A percentile compares a stretch with the other conserved stretches of the same genome.
Evolutionary conservation across 306 rosid species (phyloP).

Genomic region (Dryas drummondii): DNA sequence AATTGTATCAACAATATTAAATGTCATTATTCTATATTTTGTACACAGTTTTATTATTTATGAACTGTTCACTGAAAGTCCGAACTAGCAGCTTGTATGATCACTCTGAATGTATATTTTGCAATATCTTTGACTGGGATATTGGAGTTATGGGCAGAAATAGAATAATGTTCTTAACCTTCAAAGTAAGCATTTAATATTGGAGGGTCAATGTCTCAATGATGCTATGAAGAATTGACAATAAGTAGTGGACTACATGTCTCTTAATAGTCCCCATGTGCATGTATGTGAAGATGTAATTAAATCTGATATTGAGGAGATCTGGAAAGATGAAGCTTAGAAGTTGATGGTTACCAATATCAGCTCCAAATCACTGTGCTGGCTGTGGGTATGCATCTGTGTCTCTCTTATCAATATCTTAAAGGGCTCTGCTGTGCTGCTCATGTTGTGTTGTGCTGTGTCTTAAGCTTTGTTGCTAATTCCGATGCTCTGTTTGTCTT

Average conservation of each 20-base stretch:
- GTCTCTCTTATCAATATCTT: conserved; percentile 4
- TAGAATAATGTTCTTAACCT: neutral
- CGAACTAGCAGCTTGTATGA: neutral
- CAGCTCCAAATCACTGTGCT: neutral
- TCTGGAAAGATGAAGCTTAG: conserved; percentile 4
- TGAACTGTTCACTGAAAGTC: neutral
- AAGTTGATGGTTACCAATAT: conserved; percentile 10
- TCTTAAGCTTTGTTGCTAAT: no score
- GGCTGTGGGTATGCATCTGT: neutral
- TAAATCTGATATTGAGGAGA: conserved; percentile 21
- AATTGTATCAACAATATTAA: conserved; percentile 10
- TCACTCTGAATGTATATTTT: neutral
- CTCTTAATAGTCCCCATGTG: conserved; percentile 10
- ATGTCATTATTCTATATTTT: neutral
- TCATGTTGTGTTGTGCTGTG: no score
- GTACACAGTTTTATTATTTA: neutral
- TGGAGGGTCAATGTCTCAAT: conserved; percentile 8
- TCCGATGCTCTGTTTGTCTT: no score
- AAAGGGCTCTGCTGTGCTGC: neutral
- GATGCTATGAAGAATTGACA: conserved; percentile 7
- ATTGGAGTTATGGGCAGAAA: conserved; percentile 3
- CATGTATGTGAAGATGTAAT: neutral
- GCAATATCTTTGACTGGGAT: neutral
- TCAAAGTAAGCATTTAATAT: neutral
- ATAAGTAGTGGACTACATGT: conserved; percentile 39